Conservation (phyloP, 2,329 filamentous ascomycete genomes). For the Colletotrichum sp. region DNA sequence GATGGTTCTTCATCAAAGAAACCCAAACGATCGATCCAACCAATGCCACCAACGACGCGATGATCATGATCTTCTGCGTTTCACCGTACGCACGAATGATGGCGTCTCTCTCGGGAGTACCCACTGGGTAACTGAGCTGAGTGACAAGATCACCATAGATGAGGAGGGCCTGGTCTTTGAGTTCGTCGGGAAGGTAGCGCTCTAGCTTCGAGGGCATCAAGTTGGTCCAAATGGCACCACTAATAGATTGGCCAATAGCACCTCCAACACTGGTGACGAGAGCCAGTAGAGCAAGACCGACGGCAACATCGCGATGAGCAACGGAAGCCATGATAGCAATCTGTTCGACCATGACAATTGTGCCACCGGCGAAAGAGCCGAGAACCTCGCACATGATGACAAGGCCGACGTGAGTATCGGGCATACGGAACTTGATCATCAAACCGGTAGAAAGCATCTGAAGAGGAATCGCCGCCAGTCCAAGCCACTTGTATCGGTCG, state of each 20-base stretch:
- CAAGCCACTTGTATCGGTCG: constrained; percentile 35
- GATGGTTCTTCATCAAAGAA: constrained; percentile 14
- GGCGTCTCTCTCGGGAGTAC: constrained; percentile 42
- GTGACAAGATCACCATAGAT: constrained; percentile 40
- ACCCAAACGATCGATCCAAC: constrained; percentile 1
- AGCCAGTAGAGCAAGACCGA: constrained; percentile 34
- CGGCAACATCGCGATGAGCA: constrained; percentile 35
- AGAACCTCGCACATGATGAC: constrained; percentile 43
- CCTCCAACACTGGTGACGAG: constrained; percentile 35
- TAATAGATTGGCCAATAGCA: constrained; percentile 33
- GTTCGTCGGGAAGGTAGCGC: constrained; percentile 40
- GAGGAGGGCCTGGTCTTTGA: constrained; percentile 41
- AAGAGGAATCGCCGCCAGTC: constrained; percentile 33
- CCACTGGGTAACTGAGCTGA: constrained; percentile 44
- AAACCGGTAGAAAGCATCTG: constrained; percentile 29
- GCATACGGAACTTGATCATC: constrained; percentile 40
- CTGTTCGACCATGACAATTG: constrained; percentile 49
- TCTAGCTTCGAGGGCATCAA: constrained; percentile 41
- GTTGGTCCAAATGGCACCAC: constrained; percentile 37
- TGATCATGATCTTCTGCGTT: constrained; percentile 45
- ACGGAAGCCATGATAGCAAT: constrained; percentile 37
- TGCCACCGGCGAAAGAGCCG: constrained; percentile 41
- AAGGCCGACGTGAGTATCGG: constrained; percentile 33
- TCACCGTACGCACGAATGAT: constrained; percentile 53
- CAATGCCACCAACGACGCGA: constrained; percentile 24